A percentile compares a stretch with the other conserved stretches of the same genome.
phyloP scores from a whole-genome alignment of 768 basidiomycete genomes.

The Trametes cingulata region DNA sequence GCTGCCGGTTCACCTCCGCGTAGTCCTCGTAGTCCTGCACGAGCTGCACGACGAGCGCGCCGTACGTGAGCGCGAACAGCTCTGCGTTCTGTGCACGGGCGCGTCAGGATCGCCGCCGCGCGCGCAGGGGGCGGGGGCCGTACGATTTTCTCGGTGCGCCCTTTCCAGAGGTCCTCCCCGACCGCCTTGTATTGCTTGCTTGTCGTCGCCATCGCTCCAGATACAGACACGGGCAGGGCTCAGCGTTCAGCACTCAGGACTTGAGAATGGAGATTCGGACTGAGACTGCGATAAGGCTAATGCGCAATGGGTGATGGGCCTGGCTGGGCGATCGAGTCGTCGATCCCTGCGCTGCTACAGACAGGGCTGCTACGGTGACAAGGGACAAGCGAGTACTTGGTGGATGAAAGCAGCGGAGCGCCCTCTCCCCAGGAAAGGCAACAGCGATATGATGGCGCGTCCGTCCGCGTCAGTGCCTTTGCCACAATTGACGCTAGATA shows the following conservation, averaged over 20 bases:
- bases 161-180: conserved; percentile 96
- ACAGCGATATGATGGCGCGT: too few relatives aligned
- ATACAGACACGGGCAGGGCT: too few relatives aligned
- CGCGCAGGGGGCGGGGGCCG: conserved; percentile 31
- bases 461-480: too few relatives aligned
- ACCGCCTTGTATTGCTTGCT: conserved; percentile 85
- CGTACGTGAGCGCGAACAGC: conserved; percentile 95
- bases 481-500: conserved; percentile 7
- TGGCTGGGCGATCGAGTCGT: too few relatives aligned
- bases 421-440: not conserved
- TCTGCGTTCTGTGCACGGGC: conserved; percentile 81
- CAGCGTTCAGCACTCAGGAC: too few relatives aligned
- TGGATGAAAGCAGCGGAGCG: not conserved
- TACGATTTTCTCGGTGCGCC: conserved; percentile 92
- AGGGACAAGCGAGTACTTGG: not conserved
- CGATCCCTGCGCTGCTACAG: too few relatives aligned
- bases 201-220: conserved; percentile 63
- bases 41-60: conserved; percentile 95
- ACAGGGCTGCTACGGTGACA: not conserved
- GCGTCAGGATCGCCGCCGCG: conserved; percentile 7
- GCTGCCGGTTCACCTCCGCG: conserved; percentile 90
- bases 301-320: too few relatives aligned
- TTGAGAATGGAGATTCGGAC: too few relatives aligned
- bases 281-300: too few relatives aligned
- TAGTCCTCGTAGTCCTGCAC: conserved; percentile 99